phyloP scores from a whole-genome alignment of 2,329 filamentous ascomycete species.

The Aspergillus cejpii region DNA sequence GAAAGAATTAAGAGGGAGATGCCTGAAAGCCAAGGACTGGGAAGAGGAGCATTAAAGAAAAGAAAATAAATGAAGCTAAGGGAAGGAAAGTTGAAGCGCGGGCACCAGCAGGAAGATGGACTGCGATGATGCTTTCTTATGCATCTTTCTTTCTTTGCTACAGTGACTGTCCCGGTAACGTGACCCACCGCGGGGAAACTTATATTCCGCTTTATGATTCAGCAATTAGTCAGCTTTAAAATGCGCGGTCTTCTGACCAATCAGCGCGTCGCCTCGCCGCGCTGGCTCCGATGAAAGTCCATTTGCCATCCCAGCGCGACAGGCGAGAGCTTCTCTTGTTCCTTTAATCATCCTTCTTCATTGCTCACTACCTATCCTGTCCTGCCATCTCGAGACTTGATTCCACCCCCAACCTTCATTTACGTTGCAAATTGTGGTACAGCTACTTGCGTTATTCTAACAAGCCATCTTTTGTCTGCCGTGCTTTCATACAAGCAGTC shows the following conservation, averaged over 20 bases:
- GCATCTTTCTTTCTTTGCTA: constrained; percentile 14
- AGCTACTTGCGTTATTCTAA: not conserved
- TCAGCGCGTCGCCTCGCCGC: constrained; percentile 30
- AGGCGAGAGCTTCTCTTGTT: constrained; percentile 17
- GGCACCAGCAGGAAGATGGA: constrained; percentile 2
- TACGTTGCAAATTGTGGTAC: not conserved
- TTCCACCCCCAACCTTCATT: not conserved
- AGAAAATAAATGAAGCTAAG: constrained; percentile 2
- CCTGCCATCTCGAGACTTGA: not conserved
- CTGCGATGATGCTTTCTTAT: constrained; percentile 10
- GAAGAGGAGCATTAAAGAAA: constrained; percentile 6
- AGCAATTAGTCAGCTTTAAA: constrained; percentile 27
- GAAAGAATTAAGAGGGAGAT: constrained; percentile 1
- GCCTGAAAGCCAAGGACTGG: not conserved
- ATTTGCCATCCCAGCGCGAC: constrained; percentile 32
- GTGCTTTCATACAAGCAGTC: not conserved
- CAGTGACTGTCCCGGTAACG: constrained; percentile 37
- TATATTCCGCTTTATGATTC: constrained; percentile 20
- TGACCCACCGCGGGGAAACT: constrained; percentile 33
- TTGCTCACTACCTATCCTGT: not conserved
- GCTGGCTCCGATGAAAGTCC: constrained; percentile 24
- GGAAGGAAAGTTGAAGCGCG: constrained; percentile 11
- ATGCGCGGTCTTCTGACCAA: constrained; percentile 24
- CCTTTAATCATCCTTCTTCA: constrained; percentile 3
- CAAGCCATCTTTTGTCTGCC: not conserved